Conservation (phyloP, 768 basidiomycete species). For the Strobilomyces confusus region DNA sequence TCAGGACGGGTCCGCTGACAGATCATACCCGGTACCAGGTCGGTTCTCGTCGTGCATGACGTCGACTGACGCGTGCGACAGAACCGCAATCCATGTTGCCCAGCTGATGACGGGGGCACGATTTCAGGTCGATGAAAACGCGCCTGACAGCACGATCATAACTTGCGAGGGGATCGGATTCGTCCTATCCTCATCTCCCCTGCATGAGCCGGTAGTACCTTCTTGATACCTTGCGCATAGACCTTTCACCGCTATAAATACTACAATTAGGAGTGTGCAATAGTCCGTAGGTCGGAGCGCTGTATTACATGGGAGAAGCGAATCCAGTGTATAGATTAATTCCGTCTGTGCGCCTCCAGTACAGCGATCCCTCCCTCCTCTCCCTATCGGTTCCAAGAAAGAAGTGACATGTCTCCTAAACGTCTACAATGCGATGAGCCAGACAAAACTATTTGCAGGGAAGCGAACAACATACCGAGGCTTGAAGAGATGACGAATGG, state of each 20-base stretch:
- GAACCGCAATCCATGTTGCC: slow-evolving; percentile 70
- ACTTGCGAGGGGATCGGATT: slow-evolving; percentile 66
- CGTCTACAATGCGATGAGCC: slow-evolving; percentile 44
- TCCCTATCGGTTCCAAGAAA: slow-evolving; percentile 73
- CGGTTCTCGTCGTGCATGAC: not conserved
- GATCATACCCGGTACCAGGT: slow-evolving; percentile 60
- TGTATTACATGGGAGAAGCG: slow-evolving; percentile 22
- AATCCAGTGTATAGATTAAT: slow-evolving; percentile 22
- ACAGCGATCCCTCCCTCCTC: not conserved
- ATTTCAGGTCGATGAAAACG: slow-evolving; percentile 51
- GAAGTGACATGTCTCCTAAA: slow-evolving; percentile 79
- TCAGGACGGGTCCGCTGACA: slow-evolving; percentile 54
- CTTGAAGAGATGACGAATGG: slow-evolving; percentile 88
- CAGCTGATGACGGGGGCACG: slow-evolving; percentile 64
- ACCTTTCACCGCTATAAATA: slow-evolving; percentile 10
- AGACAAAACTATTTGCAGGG: not conserved
- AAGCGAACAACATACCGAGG: slow-evolving; percentile 59
- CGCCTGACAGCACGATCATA: slow-evolving; percentile 40
- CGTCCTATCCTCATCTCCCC: slow-evolving; percentile 18
- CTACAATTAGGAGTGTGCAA: slow-evolving; percentile 21
- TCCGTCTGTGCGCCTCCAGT: not conserved
- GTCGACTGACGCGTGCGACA: slow-evolving; percentile 15
- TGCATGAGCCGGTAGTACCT: not conserved
- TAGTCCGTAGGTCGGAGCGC: slow-evolving; percentile 5
- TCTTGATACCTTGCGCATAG: slow-evolving; percentile 2